phyloP scores from a whole-genome alignment of 345 rosid species.

The Brassica cretica region DNA sequence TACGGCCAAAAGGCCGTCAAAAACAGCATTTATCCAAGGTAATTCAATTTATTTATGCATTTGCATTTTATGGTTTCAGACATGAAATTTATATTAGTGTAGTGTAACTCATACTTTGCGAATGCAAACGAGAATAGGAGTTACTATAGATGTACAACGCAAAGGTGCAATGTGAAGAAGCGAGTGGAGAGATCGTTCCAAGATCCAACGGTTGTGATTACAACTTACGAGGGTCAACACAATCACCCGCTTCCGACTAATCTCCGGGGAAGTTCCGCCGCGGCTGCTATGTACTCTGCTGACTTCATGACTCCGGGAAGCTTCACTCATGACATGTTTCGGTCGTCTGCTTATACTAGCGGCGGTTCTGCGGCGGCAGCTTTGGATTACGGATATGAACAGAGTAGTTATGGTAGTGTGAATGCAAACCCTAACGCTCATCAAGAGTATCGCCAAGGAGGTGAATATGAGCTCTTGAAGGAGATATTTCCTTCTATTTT shows the following conservation, averaged over 20 bases:
- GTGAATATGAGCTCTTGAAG: slow-evolving; percentile 74
- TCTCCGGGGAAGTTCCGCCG: slow-evolving; percentile 57
- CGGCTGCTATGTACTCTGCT: slow-evolving; percentile 50
- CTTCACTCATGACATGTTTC: slow-evolving; percentile 46
- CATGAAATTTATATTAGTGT: not conserved
- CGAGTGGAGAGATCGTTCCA: slow-evolving; percentile 86
- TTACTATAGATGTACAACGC: slow-evolving; percentile 91
- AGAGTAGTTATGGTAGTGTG: slow-evolving; percentile 29
- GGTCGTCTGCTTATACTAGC: slow-evolving; percentile 38
- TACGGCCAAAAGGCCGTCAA: slow-evolving; percentile 89
- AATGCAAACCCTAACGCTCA: slow-evolving; percentile 37
- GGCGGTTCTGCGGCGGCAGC: slow-evolving; percentile 33
- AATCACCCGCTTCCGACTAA: slow-evolving; percentile 75
- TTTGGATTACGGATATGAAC: slow-evolving; percentile 41
- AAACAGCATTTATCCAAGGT: slow-evolving; percentile 80
- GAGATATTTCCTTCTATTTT: slow-evolving; percentile 76
- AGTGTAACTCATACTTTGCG: slow-evolving; percentile 5
- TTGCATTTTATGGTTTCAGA: not conserved
- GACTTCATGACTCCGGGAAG: slow-evolving; percentile 38
- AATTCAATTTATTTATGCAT: not conserved
- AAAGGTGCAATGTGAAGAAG: slow-evolving; percentile 84
- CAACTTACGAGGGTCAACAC: slow-evolving; percentile 91
- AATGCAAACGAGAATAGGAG: slow-evolving; percentile 52
- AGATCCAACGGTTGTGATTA: slow-evolving; percentile 84
- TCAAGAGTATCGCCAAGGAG: slow-evolving; percentile 46